Conservation (phyloP, 306 rosid genomes). For the Trifolium pratense region DNA sequence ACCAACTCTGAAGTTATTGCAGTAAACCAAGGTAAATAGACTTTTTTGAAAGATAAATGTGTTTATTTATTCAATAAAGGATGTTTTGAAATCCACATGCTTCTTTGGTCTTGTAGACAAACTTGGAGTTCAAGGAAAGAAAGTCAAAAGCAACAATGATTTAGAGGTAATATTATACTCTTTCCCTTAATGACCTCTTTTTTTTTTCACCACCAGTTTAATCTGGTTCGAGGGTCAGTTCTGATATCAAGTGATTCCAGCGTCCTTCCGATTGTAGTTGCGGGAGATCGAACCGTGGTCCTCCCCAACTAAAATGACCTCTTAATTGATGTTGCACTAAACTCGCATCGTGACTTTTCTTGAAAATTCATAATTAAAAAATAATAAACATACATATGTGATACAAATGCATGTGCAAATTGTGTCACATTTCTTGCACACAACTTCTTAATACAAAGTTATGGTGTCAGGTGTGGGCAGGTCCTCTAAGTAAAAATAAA, state of each 20-base stretch:
- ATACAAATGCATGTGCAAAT: slow-evolving; percentile 7
- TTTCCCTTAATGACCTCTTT: no score
- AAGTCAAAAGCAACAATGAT: slow-evolving; percentile 47
- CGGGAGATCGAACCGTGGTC: no score
- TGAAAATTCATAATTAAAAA: no score
- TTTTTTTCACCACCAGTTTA: no score
- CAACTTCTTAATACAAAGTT: neutral
- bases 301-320: neutral
- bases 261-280: neutral
- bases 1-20: slow-evolving; percentile 48
- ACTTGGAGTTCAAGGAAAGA: slow-evolving; percentile 70
- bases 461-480: slow-evolving; percentile 70
- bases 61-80: neutral
- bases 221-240: no score
- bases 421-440: neutral
- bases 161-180: slow-evolving; percentile 63
- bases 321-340: no score
- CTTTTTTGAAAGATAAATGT: neutral
- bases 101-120: slow-evolving; percentile 35
- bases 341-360: no score
- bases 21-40: slow-evolving; percentile 56
- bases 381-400: no score
- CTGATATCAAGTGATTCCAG: no score
- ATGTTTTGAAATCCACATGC: neutral
- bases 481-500: slow-evolving; percentile 54